Conservation (phyloP, 805 yeast species). For the Teunomyces barrocoloradensis region DNA sequence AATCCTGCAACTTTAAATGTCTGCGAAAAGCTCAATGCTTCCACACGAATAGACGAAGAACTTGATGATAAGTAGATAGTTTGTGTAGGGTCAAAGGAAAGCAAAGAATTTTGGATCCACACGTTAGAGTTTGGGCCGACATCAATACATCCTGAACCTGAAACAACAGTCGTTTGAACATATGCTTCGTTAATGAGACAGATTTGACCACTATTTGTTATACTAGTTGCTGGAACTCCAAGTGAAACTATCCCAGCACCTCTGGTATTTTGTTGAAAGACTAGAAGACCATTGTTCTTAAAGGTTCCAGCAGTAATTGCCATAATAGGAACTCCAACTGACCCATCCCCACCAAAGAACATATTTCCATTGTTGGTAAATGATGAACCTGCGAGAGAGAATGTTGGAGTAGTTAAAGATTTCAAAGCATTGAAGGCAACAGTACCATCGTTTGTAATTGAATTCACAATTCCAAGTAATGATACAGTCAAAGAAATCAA, state of each 20-base stretch:
- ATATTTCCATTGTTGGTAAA: conserved; percentile 11
- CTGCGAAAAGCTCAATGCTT: conserved; percentile 17
- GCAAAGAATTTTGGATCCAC: conserved; percentile 8
- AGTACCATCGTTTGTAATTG: conserved; percentile 18
- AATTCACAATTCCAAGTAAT: conserved; percentile 11
- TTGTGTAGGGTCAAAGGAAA: conserved; percentile 7
- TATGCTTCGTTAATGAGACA: conserved; percentile 23
- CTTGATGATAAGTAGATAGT: conserved; percentile 10
- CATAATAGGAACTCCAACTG: conserved; percentile 11
- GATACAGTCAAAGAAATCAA: conserved; percentile 9
- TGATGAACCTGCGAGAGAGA: conserved; percentile 7
- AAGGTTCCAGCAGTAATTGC: conserved; percentile 8
- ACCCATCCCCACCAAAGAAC: conserved; percentile 11
- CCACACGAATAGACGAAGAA: conserved; percentile 11
- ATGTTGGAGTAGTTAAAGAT: conserved; percentile 10
- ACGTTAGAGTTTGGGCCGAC: conserved; percentile 13
- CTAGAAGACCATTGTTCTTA: conserved; percentile 20
- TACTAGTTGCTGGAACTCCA: conserved; percentile 6
- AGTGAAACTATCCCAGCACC: conserved; percentile 18
- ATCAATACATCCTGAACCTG: conserved; percentile 29
- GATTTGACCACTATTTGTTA: conserved; percentile 6
- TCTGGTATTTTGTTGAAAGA: conserved; percentile 20
- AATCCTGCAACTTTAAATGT: conserved; percentile 24
- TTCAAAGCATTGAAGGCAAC: conserved; percentile 14
- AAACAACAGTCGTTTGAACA: conserved; percentile 19